A percentile compares a stretch with the other conserved stretches of the same genome.
phyloP scores from a whole-genome alignment of 257 asterid genomes.

The Nicotiana noctiflora region DNA sequence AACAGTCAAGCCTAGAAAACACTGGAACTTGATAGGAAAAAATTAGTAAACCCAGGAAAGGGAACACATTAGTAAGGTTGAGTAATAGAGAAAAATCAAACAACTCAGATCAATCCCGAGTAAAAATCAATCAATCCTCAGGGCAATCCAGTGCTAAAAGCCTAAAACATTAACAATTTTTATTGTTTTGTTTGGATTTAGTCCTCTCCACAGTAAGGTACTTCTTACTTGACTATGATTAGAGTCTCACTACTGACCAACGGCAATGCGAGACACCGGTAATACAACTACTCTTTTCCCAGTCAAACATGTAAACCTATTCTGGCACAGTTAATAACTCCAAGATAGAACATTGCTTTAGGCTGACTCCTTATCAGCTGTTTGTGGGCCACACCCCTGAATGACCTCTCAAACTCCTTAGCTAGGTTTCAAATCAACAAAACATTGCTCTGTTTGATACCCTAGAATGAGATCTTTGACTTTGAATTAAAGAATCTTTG shows the following conservation, averaged over 20 bases:
- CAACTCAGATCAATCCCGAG: background rate
- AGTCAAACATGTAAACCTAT: background rate
- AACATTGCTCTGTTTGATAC: background rate
- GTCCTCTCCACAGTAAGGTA: background rate
- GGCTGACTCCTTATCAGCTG: background rate
- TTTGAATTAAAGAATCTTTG: constrained; percentile 5
- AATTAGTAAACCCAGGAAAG: background rate
- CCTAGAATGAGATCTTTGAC: background rate
- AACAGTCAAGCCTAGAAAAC: background rate
- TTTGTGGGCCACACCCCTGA: background rate
- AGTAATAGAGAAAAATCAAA: constrained; percentile 3
- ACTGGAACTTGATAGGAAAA: background rate
- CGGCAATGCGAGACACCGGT: background rate
- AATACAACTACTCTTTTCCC: background rate
- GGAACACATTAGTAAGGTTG: background rate
- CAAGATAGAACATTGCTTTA: background rate
- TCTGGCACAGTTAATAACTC: background rate
- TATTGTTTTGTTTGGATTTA: background rate
- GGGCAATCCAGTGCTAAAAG: background rate
- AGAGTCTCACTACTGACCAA: background rate
- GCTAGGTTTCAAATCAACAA: background rate
- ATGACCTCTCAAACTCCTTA: background rate
- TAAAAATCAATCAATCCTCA: background rate
- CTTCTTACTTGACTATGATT: background rate
- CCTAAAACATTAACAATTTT: background rate